Evolutionary conservation across 1,284 basidiomycete species (phyloP).

Genomic region (Austroboletus rostrupii): DNA sequence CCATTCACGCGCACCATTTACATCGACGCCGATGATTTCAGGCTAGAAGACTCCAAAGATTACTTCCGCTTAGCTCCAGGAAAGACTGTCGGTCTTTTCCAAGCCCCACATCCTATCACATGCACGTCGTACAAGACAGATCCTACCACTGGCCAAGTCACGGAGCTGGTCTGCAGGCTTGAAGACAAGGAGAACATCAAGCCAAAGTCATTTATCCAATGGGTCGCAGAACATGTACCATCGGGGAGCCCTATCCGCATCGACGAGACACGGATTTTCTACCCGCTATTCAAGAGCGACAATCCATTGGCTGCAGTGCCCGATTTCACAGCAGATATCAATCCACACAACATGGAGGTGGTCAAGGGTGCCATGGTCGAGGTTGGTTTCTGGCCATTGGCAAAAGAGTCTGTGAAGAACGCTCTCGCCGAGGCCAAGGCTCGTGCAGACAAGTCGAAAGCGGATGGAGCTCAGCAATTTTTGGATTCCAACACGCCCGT

Average conservation of each 20-base stretch:
- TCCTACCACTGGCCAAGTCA: slow-evolving; percentile 64
- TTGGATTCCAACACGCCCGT: slow-evolving; percentile 54
- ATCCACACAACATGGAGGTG: slow-evolving; percentile 76
- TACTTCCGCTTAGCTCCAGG: slow-evolving; percentile 98
- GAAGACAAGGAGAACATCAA: slow-evolving; percentile 77
- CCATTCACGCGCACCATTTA: slow-evolving; percentile 90
- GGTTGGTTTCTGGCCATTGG: slow-evolving; percentile 84
- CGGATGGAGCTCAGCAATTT: slow-evolving; percentile 33
- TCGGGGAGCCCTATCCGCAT: slow-evolving; percentile 80
- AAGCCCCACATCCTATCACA: slow-evolving; percentile 94
- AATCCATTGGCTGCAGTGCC: slow-evolving; percentile 71
- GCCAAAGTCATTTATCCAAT: slow-evolving; percentile 96
- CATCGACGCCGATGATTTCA: slow-evolving; percentile 95
- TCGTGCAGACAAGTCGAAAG: slow-evolving; percentile 58
- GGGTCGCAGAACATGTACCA: slow-evolving; percentile 86
- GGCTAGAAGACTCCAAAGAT: slow-evolving; percentile 86
- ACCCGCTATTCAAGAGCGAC: slow-evolving; percentile 91
- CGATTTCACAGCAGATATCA: slow-evolving; percentile 77
- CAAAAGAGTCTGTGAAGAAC: slow-evolving; percentile 63
- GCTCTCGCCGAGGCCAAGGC: slow-evolving; percentile 66
- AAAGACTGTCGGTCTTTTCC: slow-evolving; percentile 95
- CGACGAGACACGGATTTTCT: slow-evolving; percentile 90
- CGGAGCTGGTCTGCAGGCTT: slow-evolving; percentile 76
- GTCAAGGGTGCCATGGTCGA: slow-evolving; percentile 83
- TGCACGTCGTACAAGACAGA: slow-evolving; percentile 86